These are phyloP conservation scores for Aspergillus spinulosporus DNA, from an alignment of 2,329 filamentous ascomycete genomes.

Conservation along the genomic window DNA sequence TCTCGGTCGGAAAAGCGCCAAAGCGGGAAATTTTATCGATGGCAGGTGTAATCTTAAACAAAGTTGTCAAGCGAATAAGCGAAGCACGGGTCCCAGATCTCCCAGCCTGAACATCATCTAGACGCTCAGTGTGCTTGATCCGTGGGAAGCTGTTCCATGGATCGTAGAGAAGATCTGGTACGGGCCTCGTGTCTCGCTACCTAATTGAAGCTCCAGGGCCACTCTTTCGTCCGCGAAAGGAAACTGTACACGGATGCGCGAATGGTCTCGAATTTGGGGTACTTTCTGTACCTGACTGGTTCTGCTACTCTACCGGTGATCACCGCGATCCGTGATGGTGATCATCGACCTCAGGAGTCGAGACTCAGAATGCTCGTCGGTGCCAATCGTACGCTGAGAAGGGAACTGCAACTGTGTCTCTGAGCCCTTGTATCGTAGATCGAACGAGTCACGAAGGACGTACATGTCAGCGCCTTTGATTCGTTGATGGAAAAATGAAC, in stretches of 20 bases:
- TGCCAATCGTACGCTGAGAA: neutral
- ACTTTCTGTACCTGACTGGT: slow-evolving; percentile 1
- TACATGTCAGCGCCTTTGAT: neutral
- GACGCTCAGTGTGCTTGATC: neutral
- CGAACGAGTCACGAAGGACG: neutral
- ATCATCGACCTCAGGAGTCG: slow-evolving; percentile 8
- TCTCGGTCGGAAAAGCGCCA: slow-evolving; percentile 4
- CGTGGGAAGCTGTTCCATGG: neutral
- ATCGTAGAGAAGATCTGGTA: slow-evolving; percentile 4
- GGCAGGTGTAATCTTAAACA: slow-evolving; percentile 4
- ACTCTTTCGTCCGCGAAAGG: neutral
- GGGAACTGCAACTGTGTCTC: neutral
- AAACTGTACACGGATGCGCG: slow-evolving; percentile 8
- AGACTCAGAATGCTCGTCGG: neutral
- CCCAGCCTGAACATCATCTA: slow-evolving; percentile 1
- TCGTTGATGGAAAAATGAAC: neutral
- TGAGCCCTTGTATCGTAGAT: neutral
- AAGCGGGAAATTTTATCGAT: slow-evolving; percentile 3
- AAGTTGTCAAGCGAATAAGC: slow-evolving; percentile 4
- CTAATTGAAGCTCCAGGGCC: slow-evolving; percentile 2
- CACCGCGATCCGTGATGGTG: slow-evolving; percentile 9
- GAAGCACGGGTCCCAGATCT: neutral
- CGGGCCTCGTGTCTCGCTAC: slow-evolving; percentile 2
- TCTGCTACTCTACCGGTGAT: slow-evolving; percentile 2
- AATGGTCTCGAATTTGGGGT: slow-evolving; percentile 2